Evolutionary conservation across 2,329 filamentous ascomycete species (phyloP).

Genomic region (Escovopsis sp.): DNA sequence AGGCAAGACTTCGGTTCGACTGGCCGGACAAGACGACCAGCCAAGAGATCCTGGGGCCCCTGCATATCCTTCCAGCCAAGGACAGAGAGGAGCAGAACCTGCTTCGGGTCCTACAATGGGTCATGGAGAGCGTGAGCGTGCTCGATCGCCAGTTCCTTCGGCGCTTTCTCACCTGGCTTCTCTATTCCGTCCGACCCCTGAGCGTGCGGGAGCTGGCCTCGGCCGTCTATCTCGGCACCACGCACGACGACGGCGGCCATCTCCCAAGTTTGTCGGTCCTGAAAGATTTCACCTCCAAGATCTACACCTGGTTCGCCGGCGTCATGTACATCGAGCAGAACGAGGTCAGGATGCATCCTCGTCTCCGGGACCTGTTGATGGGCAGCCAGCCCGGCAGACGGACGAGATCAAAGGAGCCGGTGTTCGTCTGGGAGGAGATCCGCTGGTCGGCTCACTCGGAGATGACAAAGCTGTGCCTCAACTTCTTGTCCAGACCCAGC

Average conservation of each 20-base stretch:
- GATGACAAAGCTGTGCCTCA: conserved; percentile 3
- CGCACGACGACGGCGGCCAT: conserved; percentile 1
- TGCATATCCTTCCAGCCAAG: neutral
- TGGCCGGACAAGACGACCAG: conserved; percentile 3
- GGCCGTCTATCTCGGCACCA: conserved; percentile 2
- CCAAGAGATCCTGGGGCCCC: conserved; percentile 1
- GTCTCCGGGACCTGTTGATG: conserved; percentile 4
- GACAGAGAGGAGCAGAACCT: neutral
- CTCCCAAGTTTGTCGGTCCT: neutral
- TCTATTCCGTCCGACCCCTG: conserved; percentile 6
- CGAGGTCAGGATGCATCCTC: conserved; percentile 4
- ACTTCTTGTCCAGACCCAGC: conserved; percentile 4
- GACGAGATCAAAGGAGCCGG: neutral
- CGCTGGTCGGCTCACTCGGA: conserved; percentile 4
- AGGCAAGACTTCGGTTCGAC: conserved; percentile 1
- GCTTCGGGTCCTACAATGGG: conserved; percentile 4
- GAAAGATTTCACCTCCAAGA: conserved; percentile 2
- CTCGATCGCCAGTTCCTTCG: conserved; percentile 2
- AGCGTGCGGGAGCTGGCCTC: conserved; percentile 6
- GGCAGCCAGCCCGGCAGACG: neutral
- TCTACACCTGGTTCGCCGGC: conserved; percentile 5
- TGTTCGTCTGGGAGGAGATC: conserved; percentile 3
- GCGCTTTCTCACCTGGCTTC: conserved; percentile 4
- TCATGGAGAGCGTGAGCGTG: conserved; percentile 1
- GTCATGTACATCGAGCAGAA: conserved; percentile 6